Conservation (phyloP, 352 stramenopile species). For the Pythium guiyangense region DNA sequence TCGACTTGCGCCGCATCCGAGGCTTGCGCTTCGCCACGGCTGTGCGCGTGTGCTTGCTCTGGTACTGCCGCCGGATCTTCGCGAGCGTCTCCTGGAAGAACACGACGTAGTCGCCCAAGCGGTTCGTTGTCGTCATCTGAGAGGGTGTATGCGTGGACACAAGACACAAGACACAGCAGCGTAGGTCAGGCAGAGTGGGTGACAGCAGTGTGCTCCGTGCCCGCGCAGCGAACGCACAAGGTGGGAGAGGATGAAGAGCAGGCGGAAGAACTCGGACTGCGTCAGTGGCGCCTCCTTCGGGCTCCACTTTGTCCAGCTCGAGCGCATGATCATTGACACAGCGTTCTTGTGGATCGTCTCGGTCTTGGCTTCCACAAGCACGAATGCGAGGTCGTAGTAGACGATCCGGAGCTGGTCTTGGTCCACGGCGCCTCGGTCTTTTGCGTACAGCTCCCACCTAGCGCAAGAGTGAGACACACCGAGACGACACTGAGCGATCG, state of each 20-base stretch:
- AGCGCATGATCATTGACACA: slow-evolving; percentile 69
- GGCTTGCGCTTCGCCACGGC: slow-evolving; percentile 21
- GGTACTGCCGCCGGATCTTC: slow-evolving; percentile 44
- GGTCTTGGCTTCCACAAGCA: slow-evolving; percentile 73
- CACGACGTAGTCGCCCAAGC: slow-evolving; percentile 60
- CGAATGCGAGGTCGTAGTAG: slow-evolving; percentile 68
- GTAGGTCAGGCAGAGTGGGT: background rate
- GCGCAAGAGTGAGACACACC: background rate
- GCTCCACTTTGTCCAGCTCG: slow-evolving; percentile 67
- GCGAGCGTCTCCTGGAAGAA: slow-evolving; percentile 73
- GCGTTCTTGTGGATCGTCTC: slow-evolving; percentile 77
- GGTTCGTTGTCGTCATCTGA: slow-evolving; percentile 70
- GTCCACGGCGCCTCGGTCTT: slow-evolving; percentile 32
- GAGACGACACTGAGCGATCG: background rate
- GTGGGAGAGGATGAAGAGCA: slow-evolving; percentile 72
- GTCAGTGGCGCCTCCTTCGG: slow-evolving; percentile 44
- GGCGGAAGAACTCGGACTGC: slow-evolving; percentile 52
- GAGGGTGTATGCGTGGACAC: background rate
- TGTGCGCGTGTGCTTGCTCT: slow-evolving; percentile 30
- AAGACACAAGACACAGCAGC: background rate
- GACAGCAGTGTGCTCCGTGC: background rate
- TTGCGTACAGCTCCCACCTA: slow-evolving; percentile 51
- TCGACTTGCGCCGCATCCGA: slow-evolving; percentile 27
- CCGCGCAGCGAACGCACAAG: slow-evolving; percentile 29
- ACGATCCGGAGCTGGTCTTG: slow-evolving; percentile 63